phyloP scores from a whole-genome alignment of 1,139 yeast species.

The Blastobotrys serpentis region DNA sequence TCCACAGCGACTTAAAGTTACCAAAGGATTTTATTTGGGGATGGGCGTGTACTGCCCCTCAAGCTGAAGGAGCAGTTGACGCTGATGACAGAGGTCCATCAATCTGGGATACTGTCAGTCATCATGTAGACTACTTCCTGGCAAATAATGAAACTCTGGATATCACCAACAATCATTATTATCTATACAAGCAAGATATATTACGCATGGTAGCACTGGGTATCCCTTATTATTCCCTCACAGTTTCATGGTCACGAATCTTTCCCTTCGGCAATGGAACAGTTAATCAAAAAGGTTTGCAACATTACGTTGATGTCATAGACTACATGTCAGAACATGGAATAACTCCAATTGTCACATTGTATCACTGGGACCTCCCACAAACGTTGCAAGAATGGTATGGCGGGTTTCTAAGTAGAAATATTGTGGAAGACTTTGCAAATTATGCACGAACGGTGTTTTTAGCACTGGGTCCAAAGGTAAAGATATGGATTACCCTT shows the following conservation, averaged over 20 bases:
- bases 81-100: constrained; percentile 42
- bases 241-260: constrained; percentile 43
- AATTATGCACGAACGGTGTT: constrained; percentile 40
- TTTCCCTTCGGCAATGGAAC: constrained; percentile 40
- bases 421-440: constrained; percentile 41
- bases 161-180: constrained; percentile 41
- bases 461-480: constrained; percentile 39
- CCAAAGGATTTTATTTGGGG: constrained; percentile 31
- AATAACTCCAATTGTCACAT: constrained; percentile 40
- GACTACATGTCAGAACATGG: constrained; percentile 37
- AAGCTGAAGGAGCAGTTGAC: constrained; percentile 42
- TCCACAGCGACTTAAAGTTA: constrained; percentile 15
- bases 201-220: constrained; percentile 41
- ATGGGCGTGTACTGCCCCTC: constrained; percentile 31
- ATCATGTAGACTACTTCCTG: constrained; percentile 14
- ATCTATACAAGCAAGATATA: constrained; percentile 41
- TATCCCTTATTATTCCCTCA: constrained; percentile 39
- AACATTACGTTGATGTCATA: constrained; percentile 41
- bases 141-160: constrained; percentile 33
- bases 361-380: constrained; percentile 38
- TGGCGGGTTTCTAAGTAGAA: constrained; percentile 37
- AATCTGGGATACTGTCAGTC: constrained; percentile 33
- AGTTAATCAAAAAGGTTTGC: constrained; percentile 39
- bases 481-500: constrained; percentile 39
- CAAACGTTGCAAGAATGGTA: constrained; percentile 31